phyloP scores from a whole-genome alignment of 192 early-diverging fungal genomes.

The Spizellomyces punctatus region DNA sequence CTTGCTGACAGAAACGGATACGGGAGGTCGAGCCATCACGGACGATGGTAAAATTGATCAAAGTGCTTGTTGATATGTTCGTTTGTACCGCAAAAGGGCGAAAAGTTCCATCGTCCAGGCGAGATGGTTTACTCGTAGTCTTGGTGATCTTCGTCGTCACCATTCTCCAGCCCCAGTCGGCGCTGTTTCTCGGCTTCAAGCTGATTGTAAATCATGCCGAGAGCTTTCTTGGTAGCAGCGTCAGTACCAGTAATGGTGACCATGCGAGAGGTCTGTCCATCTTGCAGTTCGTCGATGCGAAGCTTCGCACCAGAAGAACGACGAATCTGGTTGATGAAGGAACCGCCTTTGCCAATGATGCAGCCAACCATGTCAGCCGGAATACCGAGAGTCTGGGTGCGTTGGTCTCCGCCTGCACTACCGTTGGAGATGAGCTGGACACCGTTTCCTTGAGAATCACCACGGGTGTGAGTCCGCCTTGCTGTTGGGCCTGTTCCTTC shows the following conservation, averaged over 20 bases:
- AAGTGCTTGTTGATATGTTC: neutral
- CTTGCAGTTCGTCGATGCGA: constrained; percentile 83
- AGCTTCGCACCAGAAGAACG: constrained; percentile 61
- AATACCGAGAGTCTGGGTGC: constrained; percentile 61
- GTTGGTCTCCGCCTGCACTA: constrained; percentile 17
- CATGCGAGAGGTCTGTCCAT: constrained; percentile 80
- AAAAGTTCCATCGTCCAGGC: no score
- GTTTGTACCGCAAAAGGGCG: neutral
- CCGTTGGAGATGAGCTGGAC: constrained; percentile 16
- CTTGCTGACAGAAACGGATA: neutral
- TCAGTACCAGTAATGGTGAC: constrained; percentile 90
- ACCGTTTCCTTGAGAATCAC: neutral
- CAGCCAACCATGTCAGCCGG: constrained; percentile 95
- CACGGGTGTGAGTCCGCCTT: neutral
- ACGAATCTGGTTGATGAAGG: constrained; percentile 57
- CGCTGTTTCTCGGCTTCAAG: constrained; percentile 25
- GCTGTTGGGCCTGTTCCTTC: neutral
- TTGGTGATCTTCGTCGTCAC: neutral
- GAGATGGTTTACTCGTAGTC: neutral
- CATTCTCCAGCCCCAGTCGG: constrained; percentile 1
- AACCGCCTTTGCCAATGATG: constrained; percentile 94
- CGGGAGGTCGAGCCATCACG: neutral
- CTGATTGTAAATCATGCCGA: constrained; percentile 32
- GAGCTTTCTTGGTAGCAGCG: constrained; percentile 80
- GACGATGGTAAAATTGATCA: neutral